Conservation (phyloP, 768 basidiomycete genomes). For the Sarcomyxa edulis region DNA sequence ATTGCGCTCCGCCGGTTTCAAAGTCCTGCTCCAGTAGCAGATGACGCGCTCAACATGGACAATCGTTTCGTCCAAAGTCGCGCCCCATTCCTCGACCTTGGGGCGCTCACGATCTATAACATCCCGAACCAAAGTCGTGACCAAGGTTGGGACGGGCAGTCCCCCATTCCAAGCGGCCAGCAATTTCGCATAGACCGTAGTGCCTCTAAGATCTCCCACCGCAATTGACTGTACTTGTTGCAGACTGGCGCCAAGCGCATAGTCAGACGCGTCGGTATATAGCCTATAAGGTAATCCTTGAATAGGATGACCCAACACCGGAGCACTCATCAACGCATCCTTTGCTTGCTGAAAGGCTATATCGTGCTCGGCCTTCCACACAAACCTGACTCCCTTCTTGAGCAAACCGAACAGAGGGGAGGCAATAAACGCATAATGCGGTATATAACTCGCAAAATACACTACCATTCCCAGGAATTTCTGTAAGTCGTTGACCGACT, state of each 20-base stretch:
- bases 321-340: slow-evolving; percentile 22
- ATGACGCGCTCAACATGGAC: too few relatives aligned
- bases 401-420: slow-evolving; percentile 27
- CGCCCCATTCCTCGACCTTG: slow-evolving; percentile 14
- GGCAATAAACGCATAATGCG: slow-evolving; percentile 27
- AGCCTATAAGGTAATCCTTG: slow-evolving; percentile 24
- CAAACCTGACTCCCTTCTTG: slow-evolving; percentile 18
- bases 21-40: slow-evolving; percentile 21
- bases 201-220: slow-evolving; percentile 21
- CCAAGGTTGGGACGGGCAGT: slow-evolving; percentile 16
- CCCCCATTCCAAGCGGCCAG: slow-evolving; percentile 12
- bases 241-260: slow-evolving; percentile 18
- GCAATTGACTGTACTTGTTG: slow-evolving; percentile 27
- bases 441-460: slow-evolving; percentile 30
- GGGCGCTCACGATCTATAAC: slow-evolving; percentile 10
- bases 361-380: slow-evolving; percentile 10
- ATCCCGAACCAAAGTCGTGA: slow-evolving; percentile 14
- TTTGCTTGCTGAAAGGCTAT: too few relatives aligned
- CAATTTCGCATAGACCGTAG: slow-evolving; percentile 18
- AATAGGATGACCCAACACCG: slow-evolving; percentile 24
- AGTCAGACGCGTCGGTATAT: slow-evolving; percentile 30
- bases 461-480: slow-evolving; percentile 32
- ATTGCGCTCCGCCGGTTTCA: too few relatives aligned
- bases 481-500: slow-evolving; percentile 20
- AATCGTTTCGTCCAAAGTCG: slow-evolving; percentile 17